Evolutionary conservation across 805 yeast genomes (phyloP), one percentile per base, ranked within the genome.

Genomic region (Cyberlindnera amylophila): DNA sequence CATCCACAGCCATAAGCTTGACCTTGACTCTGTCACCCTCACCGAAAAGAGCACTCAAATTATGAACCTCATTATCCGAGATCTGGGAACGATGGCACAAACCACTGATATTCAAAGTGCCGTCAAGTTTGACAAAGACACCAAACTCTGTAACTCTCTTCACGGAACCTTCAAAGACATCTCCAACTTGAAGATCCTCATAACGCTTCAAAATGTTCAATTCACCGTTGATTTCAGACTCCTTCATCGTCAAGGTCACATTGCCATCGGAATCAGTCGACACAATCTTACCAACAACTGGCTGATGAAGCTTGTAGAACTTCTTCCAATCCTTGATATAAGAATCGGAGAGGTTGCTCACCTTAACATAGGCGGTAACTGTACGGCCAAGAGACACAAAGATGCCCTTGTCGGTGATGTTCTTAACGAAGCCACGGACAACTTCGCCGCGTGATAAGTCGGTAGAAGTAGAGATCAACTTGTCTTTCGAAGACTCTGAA

Each of bases 21-120:
- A 87, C 95, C 66, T 87, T 87, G 34, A 91, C 97, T 48, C 83
- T 74, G 59, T 91, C 98, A 51, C 98, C 98, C 55, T 79, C 86
- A 41, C 85, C 82, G 63, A 91, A 91, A 44, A 91, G 71, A 12
- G 79, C 69, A 34, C 70, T 59, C 21, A 85, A 63, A 54, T 88
- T 79, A 31, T 73, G 74, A 28, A 79, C 70, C 9, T 65, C 60
- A 42, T 79, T 81, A 51, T 86, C 93, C 26, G 96, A 81, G 44
- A 91, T 82, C 63, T 91, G 84, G 31, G 90, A 74, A 44, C 75
- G 81, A 59, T 91, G 97, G 53, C 96, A 89, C 51, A 91, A 74
- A 44, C 98, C 99, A 55, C 85, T 78, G 44, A 89, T 72, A 54
- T 79, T 79, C 41, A 77, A 66, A 32, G 93, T 81, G 34, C 83